Evolutionary conservation across 768 basidiomycete genomes (phyloP).

Genomic region (Boletales sp.): DNA sequence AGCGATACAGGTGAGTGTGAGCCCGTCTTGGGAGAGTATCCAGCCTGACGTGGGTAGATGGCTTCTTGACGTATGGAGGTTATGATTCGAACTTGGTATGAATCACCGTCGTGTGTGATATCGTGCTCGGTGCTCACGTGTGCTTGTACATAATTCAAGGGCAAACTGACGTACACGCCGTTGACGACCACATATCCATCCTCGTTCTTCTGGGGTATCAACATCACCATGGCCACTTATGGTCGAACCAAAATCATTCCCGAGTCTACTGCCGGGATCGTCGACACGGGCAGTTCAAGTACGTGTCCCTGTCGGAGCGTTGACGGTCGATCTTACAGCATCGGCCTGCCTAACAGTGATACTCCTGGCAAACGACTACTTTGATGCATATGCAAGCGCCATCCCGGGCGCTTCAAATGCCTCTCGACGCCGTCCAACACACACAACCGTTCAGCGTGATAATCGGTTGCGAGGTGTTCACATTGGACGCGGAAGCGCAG

Average conservation of each 20-base stretch:
- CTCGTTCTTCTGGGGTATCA: background rate
- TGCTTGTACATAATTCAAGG: background rate
- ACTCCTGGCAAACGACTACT: constrained; percentile 10
- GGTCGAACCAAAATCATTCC: background rate
- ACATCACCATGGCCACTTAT: background rate
- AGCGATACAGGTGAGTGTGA: background rate
- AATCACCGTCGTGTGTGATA: background rate
- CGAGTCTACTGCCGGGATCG: background rate
- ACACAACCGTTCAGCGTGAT: constrained; percentile 10
- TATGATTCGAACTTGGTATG: background rate
- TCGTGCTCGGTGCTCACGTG: background rate
- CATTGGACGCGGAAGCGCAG: background rate
- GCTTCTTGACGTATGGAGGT: background rate
- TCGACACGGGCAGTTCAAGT: background rate
- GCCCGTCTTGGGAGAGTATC: background rate
- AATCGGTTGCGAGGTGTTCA: background rate
- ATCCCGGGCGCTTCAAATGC: constrained; percentile 15
- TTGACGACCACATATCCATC: background rate
- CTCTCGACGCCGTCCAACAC: constrained; percentile 1
- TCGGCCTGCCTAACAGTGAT: background rate
- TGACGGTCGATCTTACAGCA: background rate
- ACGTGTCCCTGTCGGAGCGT: background rate
- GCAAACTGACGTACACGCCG: background rate
- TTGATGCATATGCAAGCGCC: constrained; percentile 6
- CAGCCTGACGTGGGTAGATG: background rate